Evolutionary conservation across 805 yeast genomes (phyloP).

Genomic region (Wickerhamiella occidentalis): DNA sequence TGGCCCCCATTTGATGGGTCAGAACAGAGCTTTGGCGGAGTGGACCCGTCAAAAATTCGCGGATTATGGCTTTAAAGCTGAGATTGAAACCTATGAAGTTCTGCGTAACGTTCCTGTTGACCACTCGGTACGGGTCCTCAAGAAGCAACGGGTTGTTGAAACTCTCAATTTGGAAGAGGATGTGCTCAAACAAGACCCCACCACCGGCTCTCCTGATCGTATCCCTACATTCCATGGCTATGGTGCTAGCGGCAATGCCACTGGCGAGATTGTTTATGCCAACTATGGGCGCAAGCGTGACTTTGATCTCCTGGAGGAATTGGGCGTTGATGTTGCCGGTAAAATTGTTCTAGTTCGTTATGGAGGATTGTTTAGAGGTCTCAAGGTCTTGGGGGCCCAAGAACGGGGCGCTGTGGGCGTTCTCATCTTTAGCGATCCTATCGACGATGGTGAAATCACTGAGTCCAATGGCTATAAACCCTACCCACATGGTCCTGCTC

Average conservation of each 20-base stretch:
- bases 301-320: slow-evolving; percentile 36
- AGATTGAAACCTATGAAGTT: slow-evolving; percentile 47
- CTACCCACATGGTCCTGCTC: slow-evolving; percentile 66
- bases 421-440: slow-evolving; percentile 57
- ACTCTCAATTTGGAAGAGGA: slow-evolving; percentile 44
- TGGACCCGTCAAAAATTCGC: slow-evolving; percentile 49
- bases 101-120: slow-evolving; percentile 52
- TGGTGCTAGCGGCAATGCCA: slow-evolving; percentile 63
- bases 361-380: slow-evolving; percentile 56
- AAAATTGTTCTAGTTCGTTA: slow-evolving; percentile 57
- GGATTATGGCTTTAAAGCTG: slow-evolving; percentile 46
- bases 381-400: slow-evolving; percentile 67
- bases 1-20: slow-evolving; percentile 30
- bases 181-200: slow-evolving; percentile 40
- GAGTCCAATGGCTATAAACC: slow-evolving; percentile 47
- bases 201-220: slow-evolving; percentile 35
- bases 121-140: slow-evolving; percentile 38
- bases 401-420: slow-evolving; percentile 58
- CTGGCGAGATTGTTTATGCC: slow-evolving; percentile 52
- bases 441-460: slow-evolving; percentile 39
- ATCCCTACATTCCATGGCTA: slow-evolving; percentile 70
- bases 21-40: slow-evolving; percentile 31
- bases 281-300: slow-evolving; percentile 58
- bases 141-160: slow-evolving; percentile 28
- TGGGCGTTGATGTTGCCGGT: slow-evolving; percentile 41